These are phyloP conservation scores for Daucus carota DNA, from an alignment of 129 eudicot genomes.

Conservation along the genomic window DH1_v3.0 NC_030387.2:4620001-4620500, in stretches of 20 bases:
- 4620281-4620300: background rate
- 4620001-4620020: slow-evolving; percentile 17
- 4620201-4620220: background rate
- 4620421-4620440: no score
- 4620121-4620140: background rate
- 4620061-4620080: background rate
- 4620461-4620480: no score
- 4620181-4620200: background rate
- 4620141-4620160: slow-evolving; percentile 5
- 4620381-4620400: background rate
- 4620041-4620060: background rate
- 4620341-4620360: background rate
- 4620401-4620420: background rate
- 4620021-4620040: background rate
- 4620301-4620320: slow-evolving; percentile 6
- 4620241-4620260: slow-evolving; percentile 14
- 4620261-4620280: slow-evolving; percentile 25
- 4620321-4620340: background rate
- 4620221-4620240: background rate
- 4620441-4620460: no score
- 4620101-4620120: background rate
- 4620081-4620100: background rate
- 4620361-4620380: no score
- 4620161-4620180: background rate
- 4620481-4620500: no score